Base-by-base conservation (phyloP, 2,329 filamentous ascomycete genomes). In the Arthrobotrys entomopaga region DNA sequence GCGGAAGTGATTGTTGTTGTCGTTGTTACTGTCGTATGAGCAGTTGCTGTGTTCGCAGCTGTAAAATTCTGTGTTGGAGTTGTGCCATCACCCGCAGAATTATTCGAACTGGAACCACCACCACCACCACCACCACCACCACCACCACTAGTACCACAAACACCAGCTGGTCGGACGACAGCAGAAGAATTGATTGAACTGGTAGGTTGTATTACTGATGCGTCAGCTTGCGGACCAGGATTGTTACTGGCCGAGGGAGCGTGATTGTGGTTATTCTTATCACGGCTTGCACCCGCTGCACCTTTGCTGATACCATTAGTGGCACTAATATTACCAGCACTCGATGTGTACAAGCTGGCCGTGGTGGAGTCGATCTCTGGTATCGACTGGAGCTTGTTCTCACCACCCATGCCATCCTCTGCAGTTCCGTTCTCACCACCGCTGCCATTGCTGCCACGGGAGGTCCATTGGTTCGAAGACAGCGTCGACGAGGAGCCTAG, bases 361-460 rank as follows among this genome's bases (percentile, higher is more conserved):
- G 48, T 34, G 38, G 65, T 49, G 65, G 56, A 61, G 65, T 74
- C 70, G 58, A 57, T 46, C 65, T 74, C 70, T 15, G 63, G 70
- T 52, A 74, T 74, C 52, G 63, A 67, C 40, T 65, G 56, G 34
- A 74, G 52, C 26, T 67, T 73, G 54, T 40, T 29, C n/a, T 70
- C 65, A 54, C 64, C 65, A 54, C 64, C 64, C 40, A 11, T 46
- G 48, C 58, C 24, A 22, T 20, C 49, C 26, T 34, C 22, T 40
- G 46, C 49, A 34, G 11, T 34, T 34, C 29, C 29, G 10, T 34
- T 34, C 29, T 5, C 48, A 26, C 49, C 57, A 48, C 58, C 50
- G 49, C 67, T 59, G 49, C 67, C 49, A 19, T 57, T 69, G 46
- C 66, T 58, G 61, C 63, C 46, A 57, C 56, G 57, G 56, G 53